Base-by-base conservation (phyloP, 2,329 filamentous ascomycete species). In the Cercospora brassicicola region DNA sequence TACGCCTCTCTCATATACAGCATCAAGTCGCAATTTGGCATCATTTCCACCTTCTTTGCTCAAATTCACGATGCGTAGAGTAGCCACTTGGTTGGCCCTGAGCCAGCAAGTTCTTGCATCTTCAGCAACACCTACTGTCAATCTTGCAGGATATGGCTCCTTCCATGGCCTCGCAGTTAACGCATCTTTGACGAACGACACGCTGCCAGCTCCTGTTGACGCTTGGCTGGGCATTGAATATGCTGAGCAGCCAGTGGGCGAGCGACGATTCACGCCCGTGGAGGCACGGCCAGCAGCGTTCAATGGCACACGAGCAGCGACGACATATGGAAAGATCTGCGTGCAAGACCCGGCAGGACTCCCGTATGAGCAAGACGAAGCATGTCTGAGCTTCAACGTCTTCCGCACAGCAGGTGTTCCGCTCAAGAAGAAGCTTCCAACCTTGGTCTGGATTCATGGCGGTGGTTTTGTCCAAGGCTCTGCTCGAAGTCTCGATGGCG, bases 361-460 rank as follows among this genome's bases (percentile, higher is more conserved):
- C 5, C 36, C 69, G 1, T 68, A 69, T 23, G 68, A 69, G 61
- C 68, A 69, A 69, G 64, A 67, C 30, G 87, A 89, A 72, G 84
- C 88, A 70, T 89, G 87, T 67, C 79, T 89, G 8, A 87, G 84
- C 31, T 78, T 89, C 66, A 89, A 89, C 71, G 81, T 90, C 15
- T 80, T 89, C 30, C 82, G 86, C 1, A 69, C 68, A 31, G 59
- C 65, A 48, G 62, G 59, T 15, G 39, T 67, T 2, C 51, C 85
- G 6, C 7, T 80, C 2, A 73, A 76, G 4, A 68, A 75, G 45
- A 81, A 78, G 30, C 79, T 89, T 0, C 86, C 86, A 0, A 85
- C 88, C 2, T 81, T 81, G 13, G 80, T 90, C 2, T 89, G 88
- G 74, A 78, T 90, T 26, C 88, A 90, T 73, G 88, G 88, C 48